Conservation (phyloP, 2,329 filamentous ascomycete genomes). For the Colletotrichum viniferum region DNA sequence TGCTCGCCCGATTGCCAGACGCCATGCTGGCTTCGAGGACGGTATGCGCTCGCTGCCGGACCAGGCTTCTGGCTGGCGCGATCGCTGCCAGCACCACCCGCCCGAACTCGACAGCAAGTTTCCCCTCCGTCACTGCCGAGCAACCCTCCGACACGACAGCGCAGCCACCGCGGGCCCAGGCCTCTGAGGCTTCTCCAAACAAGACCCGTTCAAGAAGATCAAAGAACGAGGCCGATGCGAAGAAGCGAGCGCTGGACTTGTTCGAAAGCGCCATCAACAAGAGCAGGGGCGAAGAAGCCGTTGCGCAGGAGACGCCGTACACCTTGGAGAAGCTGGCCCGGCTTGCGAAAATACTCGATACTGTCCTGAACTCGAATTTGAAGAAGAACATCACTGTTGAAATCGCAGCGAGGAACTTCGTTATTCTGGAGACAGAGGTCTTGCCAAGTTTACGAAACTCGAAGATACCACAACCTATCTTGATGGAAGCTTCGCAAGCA, state of each 20-base stretch:
- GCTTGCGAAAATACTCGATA: not conserved
- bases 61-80: constrained; percentile 8
- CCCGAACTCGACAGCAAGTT: constrained; percentile 15
- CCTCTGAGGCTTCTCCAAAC: not conserved
- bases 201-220: not conserved
- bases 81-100: not conserved
- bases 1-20: not conserved
- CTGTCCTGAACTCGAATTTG: not conserved
- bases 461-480: not conserved
- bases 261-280: constrained; percentile 21
- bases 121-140: not conserved
- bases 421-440: not conserved
- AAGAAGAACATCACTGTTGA: not conserved
- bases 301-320: not conserved
- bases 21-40: constrained; percentile 39
- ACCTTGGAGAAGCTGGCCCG: not conserved
- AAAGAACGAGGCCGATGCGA: not conserved
- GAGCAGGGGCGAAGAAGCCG: not conserved
- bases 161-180: not conserved
- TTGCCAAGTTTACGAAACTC: not conserved
- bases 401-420: not conserved
- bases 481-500: not conserved
- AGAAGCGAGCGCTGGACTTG: constrained; percentile 15
- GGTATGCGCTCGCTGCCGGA: constrained; percentile 38
- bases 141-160: not conserved